phyloP scores from a whole-genome alignment of 176 grass and related monocot genomes.

The Oryza longistaminata region DNA sequence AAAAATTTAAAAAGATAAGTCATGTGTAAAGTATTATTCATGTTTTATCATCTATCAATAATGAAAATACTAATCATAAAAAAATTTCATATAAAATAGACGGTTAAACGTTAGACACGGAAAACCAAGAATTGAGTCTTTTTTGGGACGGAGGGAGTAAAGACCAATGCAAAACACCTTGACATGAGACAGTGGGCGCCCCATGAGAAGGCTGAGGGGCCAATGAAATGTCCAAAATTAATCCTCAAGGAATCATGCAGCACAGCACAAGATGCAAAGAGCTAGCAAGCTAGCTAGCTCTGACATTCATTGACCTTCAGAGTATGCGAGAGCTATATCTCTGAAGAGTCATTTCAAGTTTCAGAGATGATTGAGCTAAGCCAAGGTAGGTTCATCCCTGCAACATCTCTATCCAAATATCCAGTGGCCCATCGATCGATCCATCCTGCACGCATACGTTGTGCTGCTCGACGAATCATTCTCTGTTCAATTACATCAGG shows the following conservation, averaged over 20 bases:
- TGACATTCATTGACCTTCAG: neutral
- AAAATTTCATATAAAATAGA: no score
- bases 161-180: no score
- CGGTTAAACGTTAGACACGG: no score
- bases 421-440: neutral
- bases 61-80: no score
- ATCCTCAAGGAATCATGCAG: neutral
- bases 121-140: no score
- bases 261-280: neutral
- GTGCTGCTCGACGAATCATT: neutral
- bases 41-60: no score
- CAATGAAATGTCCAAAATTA: neutral
- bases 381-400: neutral
- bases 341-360: neutral
- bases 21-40: no score
- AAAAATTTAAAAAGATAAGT: no score
- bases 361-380: neutral
- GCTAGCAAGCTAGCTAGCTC: no score
- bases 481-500: neutral
- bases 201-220: neutral
- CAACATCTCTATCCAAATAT: constrained; percentile 3
- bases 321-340: neutral
- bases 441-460: neutral
- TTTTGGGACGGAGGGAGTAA: no score
- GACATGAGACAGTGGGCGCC: neutral